Base-by-base conservation (phyloP, 2,329 filamentous ascomycete species). In the Colletotrichum sp. region DNA sequence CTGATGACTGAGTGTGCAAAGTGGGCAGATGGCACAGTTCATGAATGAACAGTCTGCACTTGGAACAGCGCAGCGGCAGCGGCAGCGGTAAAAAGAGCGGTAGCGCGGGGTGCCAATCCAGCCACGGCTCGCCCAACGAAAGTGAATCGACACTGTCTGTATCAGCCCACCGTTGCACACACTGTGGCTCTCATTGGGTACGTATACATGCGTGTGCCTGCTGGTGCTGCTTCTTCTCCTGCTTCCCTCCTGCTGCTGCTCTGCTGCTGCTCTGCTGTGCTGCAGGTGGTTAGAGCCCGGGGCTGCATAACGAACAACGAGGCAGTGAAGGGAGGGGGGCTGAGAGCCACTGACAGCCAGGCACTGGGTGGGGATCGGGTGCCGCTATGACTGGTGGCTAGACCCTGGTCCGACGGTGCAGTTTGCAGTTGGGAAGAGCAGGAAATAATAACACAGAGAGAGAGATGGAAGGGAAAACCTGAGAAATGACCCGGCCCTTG, bases 261-360 rank as follows among this genome's bases (percentile, higher is more conserved):
- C 55, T 59, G 55, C 55, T 59, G 15, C 55, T 59, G 25, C 25
- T 59, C 29, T 62, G 59, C 30, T 52, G 39, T 65, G 57, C 71
- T 70, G 75, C 75, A 75, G 71, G 59, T 62, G 71, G 65, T 75
- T 75, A 74, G 66, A 75, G 74, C 59, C 64, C 13, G n/a, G 73
- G 69, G 57, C 70, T 76, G 75, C 75, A 77, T 77, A 59, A 71
- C 13, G 30, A 30, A 75, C 65, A 74, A 49, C 71, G 71, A 75
- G 75, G 75, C 71, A 77, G 75, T 77, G 71, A 67, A 32, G 22
- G 52, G 52, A 27, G 44, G n/a, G 29, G 32, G 69, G 73, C 73
- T 65, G 44, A 36, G 62, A 67, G 62, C 72, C 63, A 72, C 29
- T 72, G 69, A 49, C 39, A 69, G 61, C 25, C 57, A 69, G 65